A percentile compares a stretch with the other conserved stretches of the same genome.
These are phyloP conservation scores for Coemansia sp. DNA, from an alignment of 192 early-diverging fungal genomes.

Conservation along the genomic window DNA sequence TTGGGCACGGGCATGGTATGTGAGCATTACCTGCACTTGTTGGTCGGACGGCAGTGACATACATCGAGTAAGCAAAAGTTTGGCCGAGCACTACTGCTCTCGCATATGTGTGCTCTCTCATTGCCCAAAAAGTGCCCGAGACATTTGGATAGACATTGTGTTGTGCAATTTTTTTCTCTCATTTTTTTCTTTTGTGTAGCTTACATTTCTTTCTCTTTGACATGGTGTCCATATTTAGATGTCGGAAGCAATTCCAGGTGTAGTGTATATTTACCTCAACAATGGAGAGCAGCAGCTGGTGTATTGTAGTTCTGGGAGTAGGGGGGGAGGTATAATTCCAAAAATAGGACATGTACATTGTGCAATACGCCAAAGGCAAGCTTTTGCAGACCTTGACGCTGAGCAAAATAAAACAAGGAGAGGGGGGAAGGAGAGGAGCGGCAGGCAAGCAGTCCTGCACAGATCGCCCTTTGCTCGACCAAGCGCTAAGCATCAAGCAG, in stretches of 20 bases:
- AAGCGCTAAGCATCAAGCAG: neutral
- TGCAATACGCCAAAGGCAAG: no score
- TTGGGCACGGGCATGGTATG: no score
- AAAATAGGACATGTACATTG: neutral
- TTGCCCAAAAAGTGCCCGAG: slow-evolving; percentile 1
- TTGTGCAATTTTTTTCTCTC: neutral
- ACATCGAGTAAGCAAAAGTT: neutral
- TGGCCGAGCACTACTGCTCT: neutral
- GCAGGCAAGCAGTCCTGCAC: slow-evolving; percentile 1
- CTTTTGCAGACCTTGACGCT: neutral
- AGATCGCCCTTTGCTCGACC: slow-evolving; percentile 3
- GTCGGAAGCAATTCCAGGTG: neutral
- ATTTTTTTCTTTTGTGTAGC: neutral
- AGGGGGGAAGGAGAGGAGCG: no score
- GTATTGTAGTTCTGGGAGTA: neutral
- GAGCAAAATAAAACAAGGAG: slow-evolving; percentile 1
- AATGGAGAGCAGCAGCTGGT: neutral
- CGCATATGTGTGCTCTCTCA: neutral
- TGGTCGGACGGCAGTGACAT: neutral
- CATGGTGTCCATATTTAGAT: slow-evolving; percentile 7
- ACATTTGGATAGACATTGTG: neutral
- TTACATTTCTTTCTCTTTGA: no score
- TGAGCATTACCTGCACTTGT: no score
- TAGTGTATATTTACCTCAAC: slow-evolving; percentile 4
- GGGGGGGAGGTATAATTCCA: neutral